Base-by-base conservation (phyloP, 2,329 filamentous ascomycete species). In the Botrytis squamosa region DNA sequence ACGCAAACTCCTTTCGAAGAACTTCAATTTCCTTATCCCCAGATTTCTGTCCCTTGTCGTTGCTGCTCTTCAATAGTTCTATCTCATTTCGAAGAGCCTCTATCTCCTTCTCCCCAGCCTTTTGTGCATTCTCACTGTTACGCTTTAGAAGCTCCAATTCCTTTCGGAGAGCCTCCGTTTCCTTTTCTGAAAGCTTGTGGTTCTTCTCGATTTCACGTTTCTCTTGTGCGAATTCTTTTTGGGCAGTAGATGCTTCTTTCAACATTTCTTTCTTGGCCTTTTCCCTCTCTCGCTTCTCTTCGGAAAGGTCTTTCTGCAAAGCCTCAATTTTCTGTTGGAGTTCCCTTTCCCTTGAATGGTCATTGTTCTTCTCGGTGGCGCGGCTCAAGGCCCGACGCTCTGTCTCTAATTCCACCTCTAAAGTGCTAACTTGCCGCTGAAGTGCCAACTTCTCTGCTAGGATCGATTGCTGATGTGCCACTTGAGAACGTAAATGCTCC, bases 391-490 rank as follows among this genome's bases (percentile, higher is more conserved):
- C 87, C n/a, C 90, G 88, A 81, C 90, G 95, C 81, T 96, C 93
- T 77, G 92, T 93, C 76, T 95, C 93, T 3, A 97, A 86, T 78
- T 97, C 92, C 62, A 93, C 90, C 81, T 97, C 92, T 3, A 95
- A 82, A 2, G 91, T 90, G 79, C 88, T 91, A 42, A 97, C 82
- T 82, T 96, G 93, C 65, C 92, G 90, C 80, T 96, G 91, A 22
- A 98, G 83, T 2, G 91, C 87, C 64, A 95, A 85, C 81, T 97
- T 97, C 80, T 97, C 94, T 1, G 91, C 86, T 25, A 97, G 85
- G 18, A 93, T 84, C 3, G 88, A 86, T 79, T 94, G 90, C 71
- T 95, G 89, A 22, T 86, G 85, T 46, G 84, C 82, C 33, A 85
- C 85, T 80, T 92, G 89, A 10, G 86, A 84, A 76, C 86, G 87